Base-by-base conservation (phyloP, 2,329 filamentous ascomycete genomes). In the Monosporascus sp. region DNA sequence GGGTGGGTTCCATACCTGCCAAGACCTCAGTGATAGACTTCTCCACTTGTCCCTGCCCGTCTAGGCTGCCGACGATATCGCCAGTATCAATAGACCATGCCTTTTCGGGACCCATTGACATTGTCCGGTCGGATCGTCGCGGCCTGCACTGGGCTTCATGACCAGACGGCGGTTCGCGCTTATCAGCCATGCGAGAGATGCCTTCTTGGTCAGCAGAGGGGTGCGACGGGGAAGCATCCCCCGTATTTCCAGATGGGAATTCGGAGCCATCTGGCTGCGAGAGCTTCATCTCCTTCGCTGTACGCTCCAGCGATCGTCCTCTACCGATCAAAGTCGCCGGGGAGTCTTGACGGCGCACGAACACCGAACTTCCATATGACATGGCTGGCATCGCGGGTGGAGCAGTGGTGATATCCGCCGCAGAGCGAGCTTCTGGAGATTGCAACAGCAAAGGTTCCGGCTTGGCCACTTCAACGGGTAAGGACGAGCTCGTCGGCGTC, bases 1-100 rank as follows among this genome's bases (percentile, higher is more conserved):
- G 80, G 46, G 80, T 85, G 43, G 76, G 81, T 61, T 86, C 83
- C n/a, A 79, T 72, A 2, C 82, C 82, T 18, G 80, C 77, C 63
- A 86, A 74, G 28, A 80, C 80, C 57, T 85, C 81, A 6, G 80
- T 75, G 49, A 86, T 80, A n/a, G 82, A 85, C 65, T 84, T 81
- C 60, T 86, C 83, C 7, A 86, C 83, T 59, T 82, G 74, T 0
- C 82, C 83, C 59, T 82, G 74, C 0, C 82, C 82, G 56, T 81
- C 76, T 55, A 73, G 66, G 45, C 74, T 73, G 51, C 78, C 75
- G 26, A 72, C 67, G 44, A 75, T 67, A 50, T 79, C 75, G 8
- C 72, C 75, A 22, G 78, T 74, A 4, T 80, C 81, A 65, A 86
- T 85, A 20, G 82, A 86, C 83, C 82, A 86, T 18, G 76, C 80